Base-by-base conservation (phyloP, 2,329 filamentous ascomycete genomes). In the Nothomitra cinnamomea region DNA sequence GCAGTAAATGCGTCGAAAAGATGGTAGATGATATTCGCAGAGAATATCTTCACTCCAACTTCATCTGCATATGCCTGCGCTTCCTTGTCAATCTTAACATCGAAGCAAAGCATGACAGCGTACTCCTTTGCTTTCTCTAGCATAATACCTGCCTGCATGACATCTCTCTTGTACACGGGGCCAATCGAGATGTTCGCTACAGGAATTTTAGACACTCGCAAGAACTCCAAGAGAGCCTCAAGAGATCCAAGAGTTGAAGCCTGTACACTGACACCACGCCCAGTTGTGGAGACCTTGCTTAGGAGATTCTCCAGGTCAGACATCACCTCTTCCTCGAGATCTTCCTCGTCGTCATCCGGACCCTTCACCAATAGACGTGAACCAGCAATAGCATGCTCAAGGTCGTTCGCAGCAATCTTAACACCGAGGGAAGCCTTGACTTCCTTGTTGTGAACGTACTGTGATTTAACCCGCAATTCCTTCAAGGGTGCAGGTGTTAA, bases 81-180 rank as follows among this genome's bases (percentile, higher is more conserved):
- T 65, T 98, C 92, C 69, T 95, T 96, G 71, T 98, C 92, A 15
- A 98, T 87, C 73, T 95, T 96, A 70, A 98, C 92, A 67, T 98
- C 94, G 76, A 98, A 98, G 68, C 92, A 96, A 51, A 98, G 81
- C 92, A 98, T 98, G 66, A 96, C 87, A n/a, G 92, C 92, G 61
- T 83, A 94, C 65, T 98, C 89, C 60, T 87, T 87, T 15, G 83
- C 78, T 72, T 95, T 96, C 70, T 98, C 92, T 63, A 96, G 68
- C 92, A 98, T 98, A 60, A 87, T 85, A 64, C 87, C 89, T 1
- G 73, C 87, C 77, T 80, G 89, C 78, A 96, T 92, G 53, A 98
- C 86, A 69, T 98, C 92, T 63, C 92, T 87, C 75, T 95, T 95
- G 79, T 86, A 96, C 40, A 98, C 90, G 1, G 92, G 92, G 49